phyloP scores from a whole-genome alignment of 805 yeast species.

The Soucietia sequanensis region DNA sequence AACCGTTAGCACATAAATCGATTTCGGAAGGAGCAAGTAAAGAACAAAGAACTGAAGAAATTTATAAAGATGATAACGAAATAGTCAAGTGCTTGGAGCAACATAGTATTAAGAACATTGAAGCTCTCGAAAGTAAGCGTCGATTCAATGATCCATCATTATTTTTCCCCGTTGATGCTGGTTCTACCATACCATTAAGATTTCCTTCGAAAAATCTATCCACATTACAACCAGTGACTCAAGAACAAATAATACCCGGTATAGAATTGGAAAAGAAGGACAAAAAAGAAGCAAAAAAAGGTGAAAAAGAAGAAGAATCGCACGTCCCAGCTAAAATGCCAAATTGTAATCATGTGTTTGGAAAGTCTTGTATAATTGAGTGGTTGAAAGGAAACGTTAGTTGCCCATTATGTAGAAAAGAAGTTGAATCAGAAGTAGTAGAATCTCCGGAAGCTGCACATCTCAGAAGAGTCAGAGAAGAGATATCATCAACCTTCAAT shows the following conservation, averaged over 20 bases:
- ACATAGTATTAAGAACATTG: conserved; percentile 5
- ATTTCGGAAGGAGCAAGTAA: not conserved
- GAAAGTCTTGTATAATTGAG: conserved; percentile 39
- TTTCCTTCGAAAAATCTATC: conserved; percentile 26
- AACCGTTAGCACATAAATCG: conserved; percentile 1
- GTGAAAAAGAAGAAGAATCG: conserved; percentile 8
- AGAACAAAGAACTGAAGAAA: conserved; percentile 5
- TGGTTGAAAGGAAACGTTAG: conserved; percentile 40
- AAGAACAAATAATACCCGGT: conserved; percentile 30
- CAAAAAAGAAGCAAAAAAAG: conserved; percentile 7
- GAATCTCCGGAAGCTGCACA: conserved; percentile 9
- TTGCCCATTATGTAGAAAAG: conserved; percentile 43
- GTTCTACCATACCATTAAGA: conserved; percentile 20
- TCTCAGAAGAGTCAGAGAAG: conserved; percentile 11
- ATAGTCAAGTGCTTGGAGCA: not conserved
- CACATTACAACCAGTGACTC: conserved; percentile 14
- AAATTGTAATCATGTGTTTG: conserved; percentile 41
- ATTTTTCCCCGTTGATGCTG: conserved; percentile 31
- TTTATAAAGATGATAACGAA: conserved; percentile 1
- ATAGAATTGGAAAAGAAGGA: conserved; percentile 13
- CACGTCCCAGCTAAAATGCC: conserved; percentile 43
- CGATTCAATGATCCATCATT: conserved; percentile 31
- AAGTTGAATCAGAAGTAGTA: conserved; percentile 22
- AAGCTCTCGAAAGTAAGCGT: conserved; percentile 6
- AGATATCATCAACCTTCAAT: conserved; percentile 14